phyloP scores from a whole-genome alignment of 2,329 filamentous ascomycete species.

The Colletotrichum liriopes region DNA sequence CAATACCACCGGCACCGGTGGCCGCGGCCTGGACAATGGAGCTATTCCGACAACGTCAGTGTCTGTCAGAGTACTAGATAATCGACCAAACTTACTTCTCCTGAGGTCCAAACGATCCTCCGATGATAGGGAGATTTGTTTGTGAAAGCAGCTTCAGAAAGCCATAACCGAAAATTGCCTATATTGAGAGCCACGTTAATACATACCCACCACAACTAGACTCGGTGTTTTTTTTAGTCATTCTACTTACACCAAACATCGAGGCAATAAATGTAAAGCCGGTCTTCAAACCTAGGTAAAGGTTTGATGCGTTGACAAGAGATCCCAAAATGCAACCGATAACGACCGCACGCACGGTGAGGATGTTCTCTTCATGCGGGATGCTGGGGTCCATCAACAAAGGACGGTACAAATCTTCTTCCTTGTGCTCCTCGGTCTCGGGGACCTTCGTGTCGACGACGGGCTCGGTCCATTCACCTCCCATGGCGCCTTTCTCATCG shows the following conservation, averaged over 20 bases:
- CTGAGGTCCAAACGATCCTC: constrained; percentile 70
- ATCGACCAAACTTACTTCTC: constrained; percentile 56
- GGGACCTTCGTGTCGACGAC: constrained; percentile 47
- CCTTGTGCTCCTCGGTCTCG: constrained; percentile 49
- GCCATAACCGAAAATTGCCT: constrained; percentile 72
- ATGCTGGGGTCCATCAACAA: constrained; percentile 55
- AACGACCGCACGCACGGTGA: constrained; percentile 70
- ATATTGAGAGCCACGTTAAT: neutral
- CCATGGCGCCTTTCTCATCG: constrained; percentile 41
- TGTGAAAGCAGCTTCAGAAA: constrained; percentile 70
- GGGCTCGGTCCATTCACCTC: constrained; percentile 44
- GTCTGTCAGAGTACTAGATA: fast-evolving
- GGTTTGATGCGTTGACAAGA: constrained; percentile 74
- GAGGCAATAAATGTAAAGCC: constrained; percentile 66
- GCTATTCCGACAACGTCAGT: neutral
- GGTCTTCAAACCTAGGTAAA: constrained; percentile 71
- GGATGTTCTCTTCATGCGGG: constrained; percentile 61
- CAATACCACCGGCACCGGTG: constrained; percentile 72
- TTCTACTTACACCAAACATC: constrained; percentile 55
- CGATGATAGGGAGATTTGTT: constrained; percentile 65
- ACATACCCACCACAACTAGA: no score
- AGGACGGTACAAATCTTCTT: constrained; percentile 58
- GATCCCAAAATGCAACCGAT: constrained; percentile 70
- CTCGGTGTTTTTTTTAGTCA: no score
- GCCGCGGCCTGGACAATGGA: constrained; percentile 72